Evolutionary conservation across 2,329 filamentous ascomycete genomes (phyloP).

Genomic region (Penicillium paneum): DNA sequence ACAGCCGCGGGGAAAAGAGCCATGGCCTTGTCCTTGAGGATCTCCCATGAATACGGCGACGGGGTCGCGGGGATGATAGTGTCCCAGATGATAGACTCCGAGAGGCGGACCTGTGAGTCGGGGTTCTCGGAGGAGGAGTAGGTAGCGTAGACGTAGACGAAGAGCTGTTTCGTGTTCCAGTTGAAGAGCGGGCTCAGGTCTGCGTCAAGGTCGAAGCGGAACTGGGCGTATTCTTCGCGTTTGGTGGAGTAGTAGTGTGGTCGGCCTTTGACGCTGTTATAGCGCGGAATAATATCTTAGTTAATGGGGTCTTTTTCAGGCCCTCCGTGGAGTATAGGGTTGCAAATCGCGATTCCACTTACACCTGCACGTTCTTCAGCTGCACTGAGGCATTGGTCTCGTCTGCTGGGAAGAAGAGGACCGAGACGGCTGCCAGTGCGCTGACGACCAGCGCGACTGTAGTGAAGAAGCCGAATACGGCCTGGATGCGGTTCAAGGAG

Average conservation of each 20-base stretch:
- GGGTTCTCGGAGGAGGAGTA: conserved; percentile 48
- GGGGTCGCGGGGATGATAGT: conserved; percentile 73
- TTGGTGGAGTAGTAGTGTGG: conserved; percentile 95
- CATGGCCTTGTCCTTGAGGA: conserved; percentile 31
- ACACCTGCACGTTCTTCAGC: conserved; percentile 75
- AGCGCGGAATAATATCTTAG: neutral
- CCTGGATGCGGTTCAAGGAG: conserved; percentile 77
- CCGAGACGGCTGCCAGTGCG: conserved; percentile 74
- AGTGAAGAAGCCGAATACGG: conserved; percentile 97
- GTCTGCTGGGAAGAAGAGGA: conserved; percentile 57
- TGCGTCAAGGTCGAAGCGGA: conserved; percentile 89
- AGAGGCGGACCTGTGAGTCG: conserved; percentile 23
- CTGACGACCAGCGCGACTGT: conserved; percentile 83
- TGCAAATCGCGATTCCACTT: conserved; percentile 35
- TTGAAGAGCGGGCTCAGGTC: conserved; percentile 92
- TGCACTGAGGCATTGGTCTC: conserved; percentile 53
- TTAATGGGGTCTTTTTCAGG: neutral
- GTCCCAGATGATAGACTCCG: conserved; percentile 89
- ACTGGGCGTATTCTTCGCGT: conserved; percentile 92
- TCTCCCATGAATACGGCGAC: conserved; percentile 42
- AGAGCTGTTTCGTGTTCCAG: conserved; percentile 99
- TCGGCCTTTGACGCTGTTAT: conserved; percentile 71
- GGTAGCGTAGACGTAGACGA: conserved; percentile 87
- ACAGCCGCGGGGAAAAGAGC: conserved; percentile 28
- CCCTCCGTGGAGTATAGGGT: neutral